Evolutionary conservation across 2,329 filamentous ascomycete species (phyloP).

Genomic region (Diaporthe ilicicola): DNA sequence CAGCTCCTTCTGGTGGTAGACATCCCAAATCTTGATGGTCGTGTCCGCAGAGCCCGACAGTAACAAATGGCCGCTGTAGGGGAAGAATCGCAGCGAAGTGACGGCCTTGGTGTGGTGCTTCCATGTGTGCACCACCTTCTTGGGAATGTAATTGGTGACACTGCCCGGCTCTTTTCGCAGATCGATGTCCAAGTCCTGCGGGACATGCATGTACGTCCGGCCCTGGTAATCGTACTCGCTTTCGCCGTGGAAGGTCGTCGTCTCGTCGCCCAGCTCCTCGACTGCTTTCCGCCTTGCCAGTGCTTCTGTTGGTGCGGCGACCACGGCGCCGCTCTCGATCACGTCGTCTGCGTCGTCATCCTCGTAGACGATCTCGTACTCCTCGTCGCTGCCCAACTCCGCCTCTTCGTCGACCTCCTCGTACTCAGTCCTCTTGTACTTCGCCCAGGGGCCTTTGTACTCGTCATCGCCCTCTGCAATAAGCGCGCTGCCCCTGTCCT

Average conservation of each 20-base stretch:
- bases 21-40: conserved; percentile 93
- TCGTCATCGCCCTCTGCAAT: conserved; percentile 87
- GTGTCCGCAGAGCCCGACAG: conserved; percentile 90
- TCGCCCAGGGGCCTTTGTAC: conserved; percentile 96
- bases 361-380: conserved; percentile 80
- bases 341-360: conserved; percentile 75
- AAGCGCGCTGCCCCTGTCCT: conserved; percentile 84
- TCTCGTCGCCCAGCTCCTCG: conserved; percentile 75
- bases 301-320: conserved; percentile 64
- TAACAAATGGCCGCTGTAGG: conserved; percentile 84
- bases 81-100: conserved; percentile 90
- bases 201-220: conserved; percentile 96
- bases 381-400: conserved; percentile 79
- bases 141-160: conserved; percentile 90
- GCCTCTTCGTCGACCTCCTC: conserved; percentile 78
- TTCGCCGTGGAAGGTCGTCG: conserved; percentile 84
- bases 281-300: conserved; percentile 65
- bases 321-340: conserved; percentile 69
- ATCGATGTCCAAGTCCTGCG: conserved; percentile 88
- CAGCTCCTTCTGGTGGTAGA: conserved; percentile 88
- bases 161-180: conserved; percentile 82
- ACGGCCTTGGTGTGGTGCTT: conserved; percentile 85
- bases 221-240: conserved; percentile 92
- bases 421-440: conserved; percentile 76
- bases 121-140: conserved; percentile 92